These are phyloP conservation scores for Aspergillus sp. DNA, from an alignment of 2,329 filamentous ascomycete genomes.

Conservation along the genomic window DNA sequence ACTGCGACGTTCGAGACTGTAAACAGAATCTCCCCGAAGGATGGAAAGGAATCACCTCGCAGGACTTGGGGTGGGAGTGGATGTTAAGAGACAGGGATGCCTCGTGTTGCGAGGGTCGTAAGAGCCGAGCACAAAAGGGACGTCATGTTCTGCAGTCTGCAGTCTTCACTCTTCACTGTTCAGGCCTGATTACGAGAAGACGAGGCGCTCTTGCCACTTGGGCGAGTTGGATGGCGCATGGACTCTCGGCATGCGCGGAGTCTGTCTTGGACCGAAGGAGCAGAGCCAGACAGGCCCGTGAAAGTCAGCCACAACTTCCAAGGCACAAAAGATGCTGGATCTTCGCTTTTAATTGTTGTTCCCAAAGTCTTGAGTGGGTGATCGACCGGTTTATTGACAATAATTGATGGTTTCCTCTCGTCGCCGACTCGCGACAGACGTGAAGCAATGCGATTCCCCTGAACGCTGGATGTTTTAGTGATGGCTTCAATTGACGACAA, in stretches of 20 bases:
- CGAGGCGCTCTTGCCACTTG: too few species aligned
- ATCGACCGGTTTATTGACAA: constrained; percentile 12
- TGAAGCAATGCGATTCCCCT: not conserved
- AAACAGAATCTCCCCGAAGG: not conserved
- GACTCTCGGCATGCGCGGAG: not conserved
- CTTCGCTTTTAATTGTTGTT: not conserved
- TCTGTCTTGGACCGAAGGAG: not conserved
- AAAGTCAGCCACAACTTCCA: not conserved
- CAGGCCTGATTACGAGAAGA: too few species aligned
- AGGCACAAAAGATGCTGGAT: not conserved
- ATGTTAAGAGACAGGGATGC: too few species aligned
- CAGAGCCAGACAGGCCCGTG: not conserved
- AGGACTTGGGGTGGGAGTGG: not conserved
- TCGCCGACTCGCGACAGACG: not conserved
- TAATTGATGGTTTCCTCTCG: not conserved
- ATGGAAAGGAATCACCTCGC: not conserved
- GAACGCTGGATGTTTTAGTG: not conserved
- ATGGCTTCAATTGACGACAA: not conserved
- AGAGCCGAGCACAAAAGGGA: too few species aligned
- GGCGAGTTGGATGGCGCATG: too few species aligned
- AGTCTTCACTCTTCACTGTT: too few species aligned
- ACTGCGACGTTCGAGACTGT: not conserved
- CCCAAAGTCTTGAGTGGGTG: constrained; percentile 6
- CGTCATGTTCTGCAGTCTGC: too few species aligned
- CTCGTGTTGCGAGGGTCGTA: too few species aligned